Base-by-base conservation (phyloP, 139 green algal species). In the Chlamydomonas sphaeroides region DNA sequence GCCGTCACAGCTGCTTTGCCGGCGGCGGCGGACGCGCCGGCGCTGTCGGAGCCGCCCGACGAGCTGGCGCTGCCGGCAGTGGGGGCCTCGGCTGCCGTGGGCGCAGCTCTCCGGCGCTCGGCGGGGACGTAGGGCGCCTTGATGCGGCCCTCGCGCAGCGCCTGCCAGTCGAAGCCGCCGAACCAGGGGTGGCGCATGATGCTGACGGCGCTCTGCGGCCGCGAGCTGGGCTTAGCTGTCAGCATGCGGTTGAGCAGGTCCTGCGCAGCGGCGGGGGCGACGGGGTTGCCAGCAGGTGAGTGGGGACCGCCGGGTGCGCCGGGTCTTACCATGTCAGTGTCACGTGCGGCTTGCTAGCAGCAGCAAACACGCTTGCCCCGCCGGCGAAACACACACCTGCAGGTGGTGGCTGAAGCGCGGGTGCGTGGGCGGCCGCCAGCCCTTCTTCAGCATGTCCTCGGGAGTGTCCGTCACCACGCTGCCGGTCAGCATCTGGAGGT, bases 131-230 rank as follows among this genome's bases (percentile, higher is more conserved):
- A 83, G 57, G 76, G 76, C 23, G 76, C 76, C 33, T 53, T 68
- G 63, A 73, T 83, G 32, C 62, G 62, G 21, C 76, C 76, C 45
- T 65, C 45, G n/a, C 42, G 45, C 32, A 83, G 65, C n/a, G 63
- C 63, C 23, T 4, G 11, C 62, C 62, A 83, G 76, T 83, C 76
- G 48, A 83, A 83, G 32, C 63, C 76, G 0, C 32, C 62, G 35
- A 83, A 83, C 76, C 76, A 83, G 25, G 76, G n/a, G 63, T 83
- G 76, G 23, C 62, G 45, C 76, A 83, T 83, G n/a, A 83, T 45
- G 33, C 32, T 41, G 5, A 11, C 32, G 32, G 45, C 62, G 48
- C 63, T 66, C 76, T 83, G 76, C n/a, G 63, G 76, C 62, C 76
- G 76, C 20, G 32, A 21, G 45, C 26, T 65, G 61, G 76, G 76